Percentiles rank a stretch among this genome's conserved stretches.
phyloP scores from a whole-genome alignment of 441 rosid species.

The Populus hybrid region DNA sequence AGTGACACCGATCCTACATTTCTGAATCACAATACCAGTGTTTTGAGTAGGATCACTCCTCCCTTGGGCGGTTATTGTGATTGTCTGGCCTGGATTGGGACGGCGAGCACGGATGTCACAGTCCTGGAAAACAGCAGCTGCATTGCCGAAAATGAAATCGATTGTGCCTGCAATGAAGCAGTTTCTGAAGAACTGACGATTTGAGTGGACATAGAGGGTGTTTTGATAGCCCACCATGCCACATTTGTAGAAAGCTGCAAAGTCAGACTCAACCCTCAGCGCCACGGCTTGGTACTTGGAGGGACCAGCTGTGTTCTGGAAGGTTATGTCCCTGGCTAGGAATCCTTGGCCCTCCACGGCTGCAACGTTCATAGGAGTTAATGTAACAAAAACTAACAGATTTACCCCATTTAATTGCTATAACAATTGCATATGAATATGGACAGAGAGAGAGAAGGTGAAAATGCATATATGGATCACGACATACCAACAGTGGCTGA shows the following conservation, averaged over 20 bases:
- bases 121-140: not conserved
- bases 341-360: not conserved
- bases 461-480: not conserved
- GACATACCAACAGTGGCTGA: conserved; percentile 71
- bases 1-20: not conserved
- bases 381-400: not conserved
- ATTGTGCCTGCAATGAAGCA: not conserved
- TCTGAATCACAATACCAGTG: conserved; percentile 1
- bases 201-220: not conserved
- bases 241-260: conserved; percentile 7
- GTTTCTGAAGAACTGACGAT: not conserved
- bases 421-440: not conserved
- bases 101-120: not conserved
- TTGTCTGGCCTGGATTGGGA: not conserved
- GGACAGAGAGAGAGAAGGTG: not conserved
- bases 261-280: not conserved
- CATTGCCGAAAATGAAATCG: not conserved
- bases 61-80: conserved; percentile 2
- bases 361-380: not conserved
- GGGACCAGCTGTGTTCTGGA: conserved; percentile 4
- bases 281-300: conserved; percentile 2
- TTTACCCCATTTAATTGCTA: not conserved
- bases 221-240: not conserved
- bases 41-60: not conserved
- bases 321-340: conserved; percentile 9